phyloP scores from a whole-genome alignment of 257 asterid species.

The Nicotiana otophora region DNA sequence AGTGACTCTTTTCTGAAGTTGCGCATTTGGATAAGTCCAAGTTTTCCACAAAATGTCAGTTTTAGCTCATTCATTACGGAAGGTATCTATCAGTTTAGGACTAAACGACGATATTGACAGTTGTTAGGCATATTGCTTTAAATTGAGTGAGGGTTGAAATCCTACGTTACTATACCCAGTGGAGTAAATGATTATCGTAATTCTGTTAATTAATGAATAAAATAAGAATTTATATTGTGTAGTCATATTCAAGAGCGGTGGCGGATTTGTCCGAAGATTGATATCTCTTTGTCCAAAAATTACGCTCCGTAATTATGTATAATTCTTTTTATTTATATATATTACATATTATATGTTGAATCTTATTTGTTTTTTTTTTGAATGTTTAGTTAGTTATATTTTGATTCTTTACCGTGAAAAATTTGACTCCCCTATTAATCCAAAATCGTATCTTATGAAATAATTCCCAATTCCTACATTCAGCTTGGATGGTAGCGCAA shows the following conservation, averaged over 20 bases:
- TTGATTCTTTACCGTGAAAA: too few relatives aligned
- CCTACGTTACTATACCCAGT: background rate
- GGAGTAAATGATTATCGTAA: background rate
- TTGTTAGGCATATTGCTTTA: background rate
- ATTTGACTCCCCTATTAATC: too few relatives aligned
- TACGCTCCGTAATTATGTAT: too few relatives aligned
- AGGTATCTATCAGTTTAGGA: background rate
- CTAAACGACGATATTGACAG: slow-evolving; percentile 8
- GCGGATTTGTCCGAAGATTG: too few relatives aligned
- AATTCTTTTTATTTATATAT: too few relatives aligned
- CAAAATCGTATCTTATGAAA: background rate
- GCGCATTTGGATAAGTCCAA: background rate
- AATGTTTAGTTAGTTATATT: too few relatives aligned
- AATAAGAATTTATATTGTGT: background rate
- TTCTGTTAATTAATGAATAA: background rate
- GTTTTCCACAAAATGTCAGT: background rate
- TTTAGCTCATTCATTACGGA: background rate
- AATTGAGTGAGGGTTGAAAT: slow-evolving; percentile 4
- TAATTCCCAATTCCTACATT: background rate
- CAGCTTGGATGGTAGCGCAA: background rate
- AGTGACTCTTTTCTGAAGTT: background rate
- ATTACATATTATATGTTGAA: too few relatives aligned
- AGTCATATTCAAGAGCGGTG: background rate
- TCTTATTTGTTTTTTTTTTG: too few relatives aligned
- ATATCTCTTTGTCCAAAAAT: too few relatives aligned